These are phyloP conservation scores for Penicillium crystallinum DNA, from an alignment of 495 filamentous ascomycete species.

Conservation along the genomic window DNA sequence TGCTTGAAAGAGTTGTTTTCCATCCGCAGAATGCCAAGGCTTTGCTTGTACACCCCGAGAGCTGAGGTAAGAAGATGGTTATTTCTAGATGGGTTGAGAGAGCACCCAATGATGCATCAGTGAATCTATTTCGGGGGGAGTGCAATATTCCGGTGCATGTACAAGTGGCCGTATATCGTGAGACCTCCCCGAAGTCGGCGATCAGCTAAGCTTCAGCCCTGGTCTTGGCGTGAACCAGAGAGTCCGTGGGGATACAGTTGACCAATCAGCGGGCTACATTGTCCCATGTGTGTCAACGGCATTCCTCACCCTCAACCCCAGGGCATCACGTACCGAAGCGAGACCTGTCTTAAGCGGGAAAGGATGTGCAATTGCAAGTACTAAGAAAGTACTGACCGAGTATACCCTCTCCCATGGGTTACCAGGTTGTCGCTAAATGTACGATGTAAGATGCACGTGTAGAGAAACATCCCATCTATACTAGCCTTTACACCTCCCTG, in stretches of 20 bases:
- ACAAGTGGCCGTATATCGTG: too few relatives aligned
- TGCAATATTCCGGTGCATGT: too few relatives aligned
- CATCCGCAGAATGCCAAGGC: too few relatives aligned
- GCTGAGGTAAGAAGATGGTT: not conserved
- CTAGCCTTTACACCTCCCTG: not conserved
- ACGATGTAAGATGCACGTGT: slow-evolving; percentile 2
- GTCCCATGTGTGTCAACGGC: not conserved
- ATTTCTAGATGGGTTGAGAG: not conserved
- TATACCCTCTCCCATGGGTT: not conserved
- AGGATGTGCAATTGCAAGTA: not conserved
- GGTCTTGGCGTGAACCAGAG: not conserved
- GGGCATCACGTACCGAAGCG: not conserved
- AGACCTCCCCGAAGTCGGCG: not conserved
- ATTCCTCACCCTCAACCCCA: not conserved
- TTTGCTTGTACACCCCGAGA: not conserved
- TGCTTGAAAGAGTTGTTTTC: too few relatives aligned
- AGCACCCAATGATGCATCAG: too few relatives aligned
- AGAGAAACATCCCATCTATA: not conserved
- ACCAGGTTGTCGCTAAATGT: not conserved
- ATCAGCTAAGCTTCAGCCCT: not conserved
- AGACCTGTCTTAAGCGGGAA: not conserved
- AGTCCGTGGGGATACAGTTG: not conserved
- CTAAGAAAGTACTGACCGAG: not conserved
- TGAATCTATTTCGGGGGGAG: too few relatives aligned
- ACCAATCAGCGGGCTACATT: not conserved